Base-by-base conservation (phyloP, 2,329 filamentous ascomycete genomes). In the Magnaporthales sp. region DNA sequence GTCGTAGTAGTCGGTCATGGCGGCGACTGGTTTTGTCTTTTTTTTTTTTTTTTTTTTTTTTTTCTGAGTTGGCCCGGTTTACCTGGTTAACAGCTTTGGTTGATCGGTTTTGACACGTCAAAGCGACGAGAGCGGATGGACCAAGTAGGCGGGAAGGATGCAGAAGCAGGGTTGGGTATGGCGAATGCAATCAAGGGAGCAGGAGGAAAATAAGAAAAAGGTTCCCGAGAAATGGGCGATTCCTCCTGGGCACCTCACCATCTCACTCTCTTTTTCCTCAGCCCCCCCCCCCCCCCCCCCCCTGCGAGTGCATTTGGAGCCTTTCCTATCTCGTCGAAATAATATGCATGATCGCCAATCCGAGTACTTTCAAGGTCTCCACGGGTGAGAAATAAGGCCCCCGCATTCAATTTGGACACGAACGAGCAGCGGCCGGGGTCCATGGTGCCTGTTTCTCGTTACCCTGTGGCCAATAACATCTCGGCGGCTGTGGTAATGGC, bases 1-100 rank as follows among this genome's bases (percentile, higher is more conserved):
- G 66, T 70, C 67, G 30, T 68, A 70, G 60, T 67, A 68, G 38
- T 68, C 65, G 4, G 65, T 46, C 66, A 69, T 67, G 65, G 22
- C 56, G 31, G 19, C 15, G 19, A 15, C 2, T 9, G 11, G n/a
- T n/a, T n/a, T n/a, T n/a, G n/a, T n/a, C n/a, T n/a, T n/a, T n/a
- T n/a, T n/a, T n/a, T n/a, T n/a, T n/a, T n/a, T n/a, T n/a, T n/a
- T n/a, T n/a, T n/a, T n/a, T n/a, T n/a, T n/a, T n/a, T n/a, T n/a
- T n/a, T n/a, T n/a, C n/a, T 38, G 32, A 38, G 19, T 38, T 19
- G 32, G 46, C 24, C 31, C 38, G 19, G 15, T 46, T 32, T 32
- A n/a, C 8, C 38, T 38, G 5, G 38, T 46, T 46, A 46, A 2
- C 19, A 46, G 19, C 38, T 46, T 46, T 19, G 38, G 38, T 19